A percentile compares a stretch with the other conserved stretches of the same genome.
phyloP scores from a whole-genome alignment of 2,329 filamentous ascomycete species.

The Fusarium miscanthi region DNA sequence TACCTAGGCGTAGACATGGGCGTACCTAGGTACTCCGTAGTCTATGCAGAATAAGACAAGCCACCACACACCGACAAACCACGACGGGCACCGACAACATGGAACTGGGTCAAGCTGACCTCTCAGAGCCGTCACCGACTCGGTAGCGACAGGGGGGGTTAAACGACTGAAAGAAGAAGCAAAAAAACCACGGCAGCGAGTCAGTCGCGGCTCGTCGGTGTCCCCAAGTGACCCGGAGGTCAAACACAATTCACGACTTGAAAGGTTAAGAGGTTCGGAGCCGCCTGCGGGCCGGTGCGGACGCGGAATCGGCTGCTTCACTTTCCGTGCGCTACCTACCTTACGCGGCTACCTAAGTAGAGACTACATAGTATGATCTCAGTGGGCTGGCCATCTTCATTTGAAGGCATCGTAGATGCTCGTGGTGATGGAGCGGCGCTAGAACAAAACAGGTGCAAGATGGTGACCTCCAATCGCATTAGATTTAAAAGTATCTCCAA shows the following conservation, averaged over 20 bases:
- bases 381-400: not conserved
- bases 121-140: constrained; percentile 21
- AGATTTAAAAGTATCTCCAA: not conserved
- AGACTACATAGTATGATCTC: not conserved
- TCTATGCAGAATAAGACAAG: constrained; percentile 27
- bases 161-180: constrained; percentile 17
- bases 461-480: not conserved
- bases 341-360: too few species aligned
- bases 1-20: not conserved
- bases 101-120: constrained; percentile 46
- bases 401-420: constrained; percentile 3
- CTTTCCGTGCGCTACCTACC: constrained; percentile 26
- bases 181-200: constrained; percentile 31
- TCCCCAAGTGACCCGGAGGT: not conserved
- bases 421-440: constrained; percentile 4
- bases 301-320: constrained; percentile 39
- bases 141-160: constrained; percentile 2
- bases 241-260: not conserved
- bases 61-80: constrained; percentile 35
- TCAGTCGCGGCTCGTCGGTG: constrained; percentile 26
- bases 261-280: not conserved
- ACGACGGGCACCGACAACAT: constrained; percentile 46
- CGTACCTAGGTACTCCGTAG: too few species aligned
- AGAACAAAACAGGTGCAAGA: not conserved
- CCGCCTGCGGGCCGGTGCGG: constrained; percentile 39